These are phyloP conservation scores for Epipyxis sp. DNA, from an alignment of 108 stramenopile species.

Conservation along the genomic window DNA sequence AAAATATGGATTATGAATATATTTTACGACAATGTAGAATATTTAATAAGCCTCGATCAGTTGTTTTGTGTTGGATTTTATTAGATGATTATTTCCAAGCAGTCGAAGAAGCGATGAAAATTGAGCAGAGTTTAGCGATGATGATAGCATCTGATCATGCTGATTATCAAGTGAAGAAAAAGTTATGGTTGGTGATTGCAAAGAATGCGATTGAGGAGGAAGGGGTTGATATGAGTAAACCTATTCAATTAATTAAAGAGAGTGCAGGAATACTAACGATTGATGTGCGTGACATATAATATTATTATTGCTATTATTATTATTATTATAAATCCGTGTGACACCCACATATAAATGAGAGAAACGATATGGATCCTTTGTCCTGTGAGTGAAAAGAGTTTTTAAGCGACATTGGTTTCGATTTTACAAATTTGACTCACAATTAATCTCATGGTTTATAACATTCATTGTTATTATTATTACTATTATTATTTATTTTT, in stretches of 20 bases:
- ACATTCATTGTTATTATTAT: too few relatives aligned
- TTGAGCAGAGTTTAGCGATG: constrained; percentile 46
- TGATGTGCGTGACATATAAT: neutral
- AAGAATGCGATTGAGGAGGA: constrained; percentile 35
- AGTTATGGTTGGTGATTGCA: constrained; percentile 50
- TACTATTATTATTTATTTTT: constrained; percentile 6
- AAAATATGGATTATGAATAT: constrained; percentile 6
- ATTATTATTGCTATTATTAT: too few relatives aligned
- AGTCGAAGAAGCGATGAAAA: constrained; percentile 7
- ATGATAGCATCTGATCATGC: constrained; percentile 31
- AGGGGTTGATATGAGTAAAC: constrained; percentile 22
- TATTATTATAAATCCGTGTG: too few relatives aligned
- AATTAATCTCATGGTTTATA: too few relatives aligned
- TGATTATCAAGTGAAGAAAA: constrained; percentile 35
- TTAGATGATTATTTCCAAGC: constrained; percentile 24
- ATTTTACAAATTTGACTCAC: too few relatives aligned
- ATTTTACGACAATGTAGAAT: constrained; percentile 8
- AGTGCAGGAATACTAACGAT: neutral
- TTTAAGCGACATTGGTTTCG: too few relatives aligned
- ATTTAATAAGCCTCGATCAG: neutral
- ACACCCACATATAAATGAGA: too few relatives aligned
- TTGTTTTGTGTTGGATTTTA: neutral
- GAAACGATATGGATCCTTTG: too few relatives aligned
- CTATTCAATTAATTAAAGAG: constrained; percentile 41
- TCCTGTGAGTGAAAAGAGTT: too few relatives aligned